Conservation (phyloP, 225 moss, liverwort and hornwort genomes). For the Marchantia paleacea region DNA sequence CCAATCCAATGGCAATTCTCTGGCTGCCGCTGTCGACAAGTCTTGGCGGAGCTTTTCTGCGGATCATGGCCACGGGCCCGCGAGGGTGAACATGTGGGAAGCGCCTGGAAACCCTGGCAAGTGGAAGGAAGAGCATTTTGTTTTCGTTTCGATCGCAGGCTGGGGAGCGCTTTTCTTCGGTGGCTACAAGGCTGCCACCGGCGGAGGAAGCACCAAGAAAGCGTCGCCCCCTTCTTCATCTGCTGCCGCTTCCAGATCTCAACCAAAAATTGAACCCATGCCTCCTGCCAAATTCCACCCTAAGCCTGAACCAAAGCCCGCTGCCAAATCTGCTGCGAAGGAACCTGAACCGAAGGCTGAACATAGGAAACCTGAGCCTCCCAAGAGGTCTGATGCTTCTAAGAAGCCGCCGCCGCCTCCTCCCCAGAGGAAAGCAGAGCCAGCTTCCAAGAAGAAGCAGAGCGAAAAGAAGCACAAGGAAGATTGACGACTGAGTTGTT, state of each 20-base stretch:
- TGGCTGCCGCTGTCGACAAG: background rate
- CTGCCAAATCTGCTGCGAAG: background rate
- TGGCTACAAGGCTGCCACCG: slow-evolving; percentile 36
- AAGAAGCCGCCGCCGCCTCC: background rate
- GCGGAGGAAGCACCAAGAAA: background rate
- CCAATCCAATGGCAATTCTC: background rate
- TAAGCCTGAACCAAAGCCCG: background rate
- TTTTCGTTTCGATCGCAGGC: slow-evolving; percentile 38
- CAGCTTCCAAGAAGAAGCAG: background rate
- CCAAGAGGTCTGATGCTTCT: background rate
- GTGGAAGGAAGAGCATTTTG: slow-evolving; percentile 87
- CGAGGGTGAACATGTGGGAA: slow-evolving; percentile 67
- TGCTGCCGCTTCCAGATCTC: too few relatives aligned
- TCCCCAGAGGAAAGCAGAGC: background rate
- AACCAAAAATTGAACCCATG: too few relatives aligned
- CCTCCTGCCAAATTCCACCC: background rate
- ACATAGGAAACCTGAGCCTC: background rate
- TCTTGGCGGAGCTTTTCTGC: background rate
- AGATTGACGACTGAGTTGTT: too few relatives aligned
- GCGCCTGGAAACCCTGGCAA: slow-evolving; percentile 65
- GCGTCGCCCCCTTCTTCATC: too few relatives aligned
- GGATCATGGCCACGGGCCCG: slow-evolving; percentile 49
- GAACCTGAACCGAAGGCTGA: background rate
- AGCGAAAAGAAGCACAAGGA: background rate
- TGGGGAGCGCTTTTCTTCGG: slow-evolving; percentile 36